phyloP scores from a whole-genome alignment of 768 basidiomycete species.

The Mycena olivaceomarginata region DNA sequence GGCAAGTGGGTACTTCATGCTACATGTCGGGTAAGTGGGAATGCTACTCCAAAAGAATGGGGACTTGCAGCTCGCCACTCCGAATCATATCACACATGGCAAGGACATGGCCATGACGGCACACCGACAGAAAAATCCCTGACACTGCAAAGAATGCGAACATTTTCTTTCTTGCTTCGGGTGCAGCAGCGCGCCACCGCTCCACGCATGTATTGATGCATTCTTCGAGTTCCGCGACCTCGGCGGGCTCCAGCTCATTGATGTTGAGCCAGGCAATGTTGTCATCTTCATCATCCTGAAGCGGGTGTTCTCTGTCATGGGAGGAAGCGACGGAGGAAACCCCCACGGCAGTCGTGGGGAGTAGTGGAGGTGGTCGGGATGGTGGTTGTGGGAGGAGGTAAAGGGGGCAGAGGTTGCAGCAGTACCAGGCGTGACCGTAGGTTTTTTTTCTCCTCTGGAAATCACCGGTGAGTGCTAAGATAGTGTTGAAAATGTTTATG shows the following conservation, averaged over 20 bases:
- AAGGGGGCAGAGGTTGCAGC: no score
- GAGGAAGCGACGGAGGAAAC: no score
- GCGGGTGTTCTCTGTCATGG: no score
- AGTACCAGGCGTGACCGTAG: no score
- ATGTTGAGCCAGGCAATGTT: constrained; percentile 13
- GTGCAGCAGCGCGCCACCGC: not conserved
- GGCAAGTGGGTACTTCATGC: constrained; percentile 54
- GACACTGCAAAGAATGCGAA: constrained; percentile 48
- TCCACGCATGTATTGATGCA: constrained; percentile 19
- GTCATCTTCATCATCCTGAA: not conserved
- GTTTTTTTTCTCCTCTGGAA: no score
- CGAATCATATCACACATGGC: constrained; percentile 51
- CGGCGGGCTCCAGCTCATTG: not conserved
- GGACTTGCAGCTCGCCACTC: constrained; percentile 49
- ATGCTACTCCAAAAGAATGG: not conserved
- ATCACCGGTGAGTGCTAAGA: no score
- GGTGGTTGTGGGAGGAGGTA: no score
- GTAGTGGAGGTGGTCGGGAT: no score
- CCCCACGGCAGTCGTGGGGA: no score
- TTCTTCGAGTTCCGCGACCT: constrained; percentile 1
- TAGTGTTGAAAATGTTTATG: no score
- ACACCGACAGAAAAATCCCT: constrained; percentile 51
- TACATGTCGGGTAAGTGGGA: constrained; percentile 13
- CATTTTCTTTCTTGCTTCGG: constrained; percentile 46
- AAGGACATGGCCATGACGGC: constrained; percentile 52